Conservation (phyloP, 306 rosid genomes). For the Prunus mongolica region DNA sequence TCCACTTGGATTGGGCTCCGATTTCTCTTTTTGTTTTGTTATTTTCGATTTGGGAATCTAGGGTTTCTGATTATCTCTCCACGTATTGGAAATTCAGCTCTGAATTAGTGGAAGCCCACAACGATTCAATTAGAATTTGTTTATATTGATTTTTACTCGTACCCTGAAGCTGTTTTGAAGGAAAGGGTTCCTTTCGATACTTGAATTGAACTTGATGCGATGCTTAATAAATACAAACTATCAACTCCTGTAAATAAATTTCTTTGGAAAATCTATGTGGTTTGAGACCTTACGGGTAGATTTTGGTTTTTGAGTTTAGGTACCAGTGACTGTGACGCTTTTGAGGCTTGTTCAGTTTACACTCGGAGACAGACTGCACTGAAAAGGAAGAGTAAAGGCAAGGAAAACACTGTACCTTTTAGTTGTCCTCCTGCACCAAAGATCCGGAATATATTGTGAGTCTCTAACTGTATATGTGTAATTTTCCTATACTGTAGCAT, state of each 20-base stretch:
- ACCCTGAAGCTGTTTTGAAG: background rate
- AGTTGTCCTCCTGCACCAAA: slow-evolving; percentile 31
- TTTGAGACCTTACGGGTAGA: background rate
- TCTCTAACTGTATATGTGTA: background rate
- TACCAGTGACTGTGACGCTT: slow-evolving; percentile 22
- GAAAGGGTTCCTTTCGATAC: background rate
- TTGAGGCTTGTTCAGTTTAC: slow-evolving; percentile 39
- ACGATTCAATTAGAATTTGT: background rate
- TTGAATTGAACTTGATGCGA: background rate
- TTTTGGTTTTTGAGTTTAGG: slow-evolving; percentile 26
- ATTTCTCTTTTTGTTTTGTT: background rate
- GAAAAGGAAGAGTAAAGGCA: slow-evolving; percentile 38
- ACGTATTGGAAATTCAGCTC: background rate
- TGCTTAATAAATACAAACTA: background rate
- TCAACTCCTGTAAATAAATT: background rate
- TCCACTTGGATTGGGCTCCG: background rate
- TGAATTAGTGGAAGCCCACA: background rate
- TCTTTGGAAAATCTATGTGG: background rate
- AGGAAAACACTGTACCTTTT: slow-evolving; percentile 18
- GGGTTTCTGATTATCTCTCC: slow-evolving; percentile 3
- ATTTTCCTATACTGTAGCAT: background rate
- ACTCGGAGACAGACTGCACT: slow-evolving; percentile 20
- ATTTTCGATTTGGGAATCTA: background rate
- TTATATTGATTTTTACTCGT: background rate
- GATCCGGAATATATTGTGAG: slow-evolving; percentile 30